Evolutionary conservation across 768 basidiomycete genomes (phyloP).

Genomic region (Trametes coccinea): DNA sequence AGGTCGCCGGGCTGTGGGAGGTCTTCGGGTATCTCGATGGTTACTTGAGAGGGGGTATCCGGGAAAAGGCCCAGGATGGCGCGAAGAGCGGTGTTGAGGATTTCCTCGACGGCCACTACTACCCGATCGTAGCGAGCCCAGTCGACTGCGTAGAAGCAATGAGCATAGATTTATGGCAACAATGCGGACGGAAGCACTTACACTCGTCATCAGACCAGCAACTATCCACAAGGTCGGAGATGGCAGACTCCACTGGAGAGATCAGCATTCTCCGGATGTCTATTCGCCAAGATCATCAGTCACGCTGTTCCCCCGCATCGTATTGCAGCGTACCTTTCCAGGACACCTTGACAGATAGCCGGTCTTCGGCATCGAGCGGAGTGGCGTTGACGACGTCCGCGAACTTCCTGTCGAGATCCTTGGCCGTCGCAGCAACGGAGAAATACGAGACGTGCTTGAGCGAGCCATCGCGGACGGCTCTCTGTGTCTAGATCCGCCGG

Average conservation of each 20-base stretch:
- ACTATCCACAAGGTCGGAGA: slow-evolving; percentile 29
- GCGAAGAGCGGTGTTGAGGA: slow-evolving; percentile 6
- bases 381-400: slow-evolving; percentile 41
- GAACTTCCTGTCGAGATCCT: slow-evolving; percentile 62
- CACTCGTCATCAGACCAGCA: slow-evolving; percentile 29
- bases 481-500: slow-evolving; percentile 44
- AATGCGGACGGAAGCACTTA: slow-evolving; percentile 5
- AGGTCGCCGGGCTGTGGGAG: slow-evolving; percentile 11
- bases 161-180: background rate
- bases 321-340: slow-evolving; percentile 43
- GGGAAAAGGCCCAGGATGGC: slow-evolving; percentile 17
- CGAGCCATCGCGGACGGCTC: slow-evolving; percentile 45
- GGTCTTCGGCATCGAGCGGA: slow-evolving; percentile 58
- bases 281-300: background rate
- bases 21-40: slow-evolving; percentile 20
- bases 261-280: slow-evolving; percentile 25
- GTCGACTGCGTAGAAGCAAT: slow-evolving; percentile 22
- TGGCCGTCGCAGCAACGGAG: slow-evolving; percentile 49
- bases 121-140: slow-evolving; percentile 29
- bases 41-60: slow-evolving; percentile 8
- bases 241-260: slow-evolving; percentile 19
- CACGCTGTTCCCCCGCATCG: background rate
- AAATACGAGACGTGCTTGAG: slow-evolving; percentile 47
- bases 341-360: slow-evolving; percentile 47
- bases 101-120: slow-evolving; percentile 7